Conservation (phyloP, 495 filamentous ascomycete species). For the Apiosordaria backusii region DNA sequence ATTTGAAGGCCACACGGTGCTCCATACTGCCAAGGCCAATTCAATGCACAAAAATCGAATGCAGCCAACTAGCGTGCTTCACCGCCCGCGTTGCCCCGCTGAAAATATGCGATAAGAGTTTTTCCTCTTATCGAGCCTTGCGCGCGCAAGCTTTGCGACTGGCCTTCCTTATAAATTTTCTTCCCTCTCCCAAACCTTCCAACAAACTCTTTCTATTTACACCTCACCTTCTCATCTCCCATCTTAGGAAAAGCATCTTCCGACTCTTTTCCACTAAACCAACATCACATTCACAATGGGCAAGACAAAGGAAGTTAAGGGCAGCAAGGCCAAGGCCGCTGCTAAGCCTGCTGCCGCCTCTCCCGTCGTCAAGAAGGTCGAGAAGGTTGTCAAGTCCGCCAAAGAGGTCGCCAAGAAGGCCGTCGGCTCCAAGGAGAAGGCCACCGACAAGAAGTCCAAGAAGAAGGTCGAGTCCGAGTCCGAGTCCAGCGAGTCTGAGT, state of each 20-base stretch:
- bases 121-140: constrained; percentile 4
- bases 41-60: background rate
- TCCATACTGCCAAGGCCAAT: background rate
- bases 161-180: constrained; percentile 22
- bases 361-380: constrained; percentile 37
- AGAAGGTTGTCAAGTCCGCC: constrained; percentile 45
- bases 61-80: background rate
- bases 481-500: constrained; percentile 21
- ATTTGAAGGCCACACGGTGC: constrained; percentile 5
- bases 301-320: constrained; percentile 53
- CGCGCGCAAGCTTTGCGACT: constrained; percentile 4
- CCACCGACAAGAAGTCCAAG: constrained; percentile 29
- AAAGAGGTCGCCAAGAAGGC: constrained; percentile 29
- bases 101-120: constrained; percentile 13
- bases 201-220: constrained; percentile 7
- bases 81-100: constrained; percentile 6
- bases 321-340: constrained; percentile 44
- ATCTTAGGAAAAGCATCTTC: constrained; percentile 20
- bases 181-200: constrained; percentile 7
- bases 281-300: constrained; percentile 45
- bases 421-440: constrained; percentile 30
- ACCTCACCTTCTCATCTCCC: constrained; percentile 18
- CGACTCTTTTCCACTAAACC: constrained; percentile 19
- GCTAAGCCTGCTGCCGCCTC: constrained; percentile 27
- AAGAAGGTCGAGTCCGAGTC: constrained; percentile 36